Percentiles rank a stretch among this genome's conserved stretches.
Conservation (phyloP, 805 yeast genomes). For the Brettanomyces sp. region DNA sequence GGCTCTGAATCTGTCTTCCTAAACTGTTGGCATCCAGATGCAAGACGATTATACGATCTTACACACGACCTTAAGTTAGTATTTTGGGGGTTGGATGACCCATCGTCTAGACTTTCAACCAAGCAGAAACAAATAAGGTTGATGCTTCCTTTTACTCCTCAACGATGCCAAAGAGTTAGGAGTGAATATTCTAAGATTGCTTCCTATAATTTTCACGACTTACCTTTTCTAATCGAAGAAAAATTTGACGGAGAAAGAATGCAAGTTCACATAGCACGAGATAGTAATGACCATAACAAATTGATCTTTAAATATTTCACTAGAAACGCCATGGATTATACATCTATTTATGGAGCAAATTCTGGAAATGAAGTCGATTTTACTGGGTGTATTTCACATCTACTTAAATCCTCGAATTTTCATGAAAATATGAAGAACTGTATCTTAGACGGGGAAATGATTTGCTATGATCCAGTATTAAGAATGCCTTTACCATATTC, state of each 20-base stretch:
- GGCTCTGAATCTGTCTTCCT: slow-evolving; percentile 54
- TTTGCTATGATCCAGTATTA: slow-evolving; percentile 64
- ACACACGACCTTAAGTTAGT: slow-evolving; percentile 56
- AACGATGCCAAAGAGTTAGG: slow-evolving; percentile 51
- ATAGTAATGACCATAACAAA: slow-evolving; percentile 18
- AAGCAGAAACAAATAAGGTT: slow-evolving; percentile 34
- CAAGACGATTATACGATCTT: slow-evolving; percentile 50
- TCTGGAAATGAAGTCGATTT: slow-evolving; percentile 10
- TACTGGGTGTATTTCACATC: slow-evolving; percentile 22
- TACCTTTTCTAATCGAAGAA: slow-evolving; percentile 65
- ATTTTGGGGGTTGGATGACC: slow-evolving; percentile 48
- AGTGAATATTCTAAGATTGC: slow-evolving; percentile 43
- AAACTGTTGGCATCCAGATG: slow-evolving; percentile 70
- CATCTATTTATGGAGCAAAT: slow-evolving; percentile 52
- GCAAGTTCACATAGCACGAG: slow-evolving; percentile 57
- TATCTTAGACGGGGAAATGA: slow-evolving; percentile 87
- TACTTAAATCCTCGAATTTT: slow-evolving; percentile 24
- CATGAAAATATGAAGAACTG: slow-evolving; percentile 22
- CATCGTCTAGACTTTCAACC: slow-evolving; percentile 31
- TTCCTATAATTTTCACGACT: slow-evolving; percentile 20
- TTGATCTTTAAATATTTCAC: slow-evolving; percentile 42
- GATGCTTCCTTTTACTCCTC: slow-evolving; percentile 63
- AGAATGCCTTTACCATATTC: slow-evolving; percentile 68
- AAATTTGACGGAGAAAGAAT: slow-evolving; percentile 92
- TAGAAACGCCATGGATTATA: slow-evolving; percentile 65